phyloP scores from a whole-genome alignment of 2,329 filamentous ascomycete genomes.

The Penicillium oxalicum region DNA sequence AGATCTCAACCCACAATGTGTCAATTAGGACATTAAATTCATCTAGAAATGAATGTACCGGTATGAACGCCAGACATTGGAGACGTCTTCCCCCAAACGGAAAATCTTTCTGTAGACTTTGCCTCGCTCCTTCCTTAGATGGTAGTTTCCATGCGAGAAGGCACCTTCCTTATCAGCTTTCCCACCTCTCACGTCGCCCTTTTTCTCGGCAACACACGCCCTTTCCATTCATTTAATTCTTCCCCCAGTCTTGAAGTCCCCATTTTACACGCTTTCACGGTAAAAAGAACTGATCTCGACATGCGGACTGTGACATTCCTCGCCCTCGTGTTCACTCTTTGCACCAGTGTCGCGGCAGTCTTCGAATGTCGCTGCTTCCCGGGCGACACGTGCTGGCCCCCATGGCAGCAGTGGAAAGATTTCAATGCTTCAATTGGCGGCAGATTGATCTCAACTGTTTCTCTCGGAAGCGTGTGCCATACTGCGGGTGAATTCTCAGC shows the following conservation, averaged over 20 bases:
- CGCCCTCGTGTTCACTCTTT: not conserved
- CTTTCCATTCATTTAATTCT: too few relatives aligned
- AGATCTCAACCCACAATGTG: too few relatives aligned
- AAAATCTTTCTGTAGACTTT: too few relatives aligned
- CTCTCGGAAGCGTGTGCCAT: slow-evolving; percentile 49
- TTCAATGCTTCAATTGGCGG: slow-evolving; percentile 48
- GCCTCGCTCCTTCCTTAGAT: too few relatives aligned
- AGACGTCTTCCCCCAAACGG: too few relatives aligned
- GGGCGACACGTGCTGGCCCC: slow-evolving; percentile 48
- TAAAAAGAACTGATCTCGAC: not conserved
- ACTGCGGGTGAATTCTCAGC: slow-evolving; percentile 18
- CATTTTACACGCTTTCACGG: not conserved
- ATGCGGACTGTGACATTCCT: not conserved
- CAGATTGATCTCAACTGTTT: slow-evolving; percentile 45
- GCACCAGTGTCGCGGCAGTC: not conserved
- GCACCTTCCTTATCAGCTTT: too few relatives aligned
- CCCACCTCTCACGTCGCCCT: too few relatives aligned
- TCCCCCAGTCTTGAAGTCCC: not conserved
- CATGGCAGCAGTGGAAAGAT: slow-evolving; percentile 36
- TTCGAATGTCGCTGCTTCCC: slow-evolving; percentile 37
- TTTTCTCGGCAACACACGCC: not conserved
- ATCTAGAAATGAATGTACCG: too few relatives aligned
- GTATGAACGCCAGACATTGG: too few relatives aligned
- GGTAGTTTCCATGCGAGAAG: too few relatives aligned
- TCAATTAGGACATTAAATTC: too few relatives aligned